phyloP scores from a whole-genome alignment of 2,329 filamentous ascomycete species.

The Biscogniauxia sp. region DNA sequence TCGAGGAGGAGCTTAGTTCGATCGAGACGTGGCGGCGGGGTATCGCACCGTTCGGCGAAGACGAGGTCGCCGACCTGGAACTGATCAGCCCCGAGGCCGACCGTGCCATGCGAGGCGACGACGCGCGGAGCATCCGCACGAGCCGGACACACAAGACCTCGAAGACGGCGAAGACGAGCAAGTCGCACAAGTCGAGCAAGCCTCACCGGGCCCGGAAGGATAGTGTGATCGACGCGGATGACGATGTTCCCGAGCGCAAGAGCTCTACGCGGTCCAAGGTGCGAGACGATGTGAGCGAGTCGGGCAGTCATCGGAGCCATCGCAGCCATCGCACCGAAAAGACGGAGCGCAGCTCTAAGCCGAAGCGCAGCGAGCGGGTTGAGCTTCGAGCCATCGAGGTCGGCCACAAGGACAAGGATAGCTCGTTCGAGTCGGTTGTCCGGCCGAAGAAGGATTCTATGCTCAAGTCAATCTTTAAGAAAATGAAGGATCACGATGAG shows the following conservation, averaged over 20 bases:
- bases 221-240: constrained; percentile 9
- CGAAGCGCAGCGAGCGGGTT: constrained; percentile 28
- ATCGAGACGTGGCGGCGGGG: constrained; percentile 61
- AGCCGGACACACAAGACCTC: constrained; percentile 27
- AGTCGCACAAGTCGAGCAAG: constrained; percentile 28
- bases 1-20: constrained; percentile 56
- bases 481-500: constrained; percentile 45
- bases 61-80: constrained; percentile 51
- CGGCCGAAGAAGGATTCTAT: constrained; percentile 50
- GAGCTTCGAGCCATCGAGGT: constrained; percentile 36
- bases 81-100: constrained; percentile 57
- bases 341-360: constrained; percentile 33
- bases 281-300: constrained; percentile 33
- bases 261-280: constrained; percentile 29
- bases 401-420: constrained; percentile 34
- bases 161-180: constrained; percentile 30
- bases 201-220: constrained; percentile 22
- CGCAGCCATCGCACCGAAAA: constrained; percentile 35
- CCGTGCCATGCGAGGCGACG: constrained; percentile 37
- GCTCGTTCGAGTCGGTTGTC: constrained; percentile 39
- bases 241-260: constrained; percentile 17
- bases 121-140: constrained; percentile 17
- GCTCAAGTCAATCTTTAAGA: constrained; percentile 59
- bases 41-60: constrained; percentile 46
- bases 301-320: constrained; percentile 33